Base-by-base conservation (phyloP, 2,329 filamentous ascomycete genomes). In the Penicillium italicum region DNA sequence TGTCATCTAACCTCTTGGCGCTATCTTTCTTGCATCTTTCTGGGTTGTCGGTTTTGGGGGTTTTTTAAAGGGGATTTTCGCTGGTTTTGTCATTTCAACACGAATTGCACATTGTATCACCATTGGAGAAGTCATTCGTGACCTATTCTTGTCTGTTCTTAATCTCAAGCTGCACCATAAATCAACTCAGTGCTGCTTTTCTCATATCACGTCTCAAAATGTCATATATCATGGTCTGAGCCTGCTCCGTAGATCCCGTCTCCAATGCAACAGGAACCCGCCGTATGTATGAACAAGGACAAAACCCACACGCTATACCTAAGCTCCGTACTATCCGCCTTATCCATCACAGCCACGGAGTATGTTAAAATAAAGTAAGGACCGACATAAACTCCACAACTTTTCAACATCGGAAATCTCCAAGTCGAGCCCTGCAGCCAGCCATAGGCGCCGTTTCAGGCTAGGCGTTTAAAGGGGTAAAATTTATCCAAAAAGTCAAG, bases 1-100 rank as follows among this genome's bases (percentile, higher is more conserved):
- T 55, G 41, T 55, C 14, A 30, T 33, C 24, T 22, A 44, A 38
- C 24, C 42, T 28, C 41, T 26, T 45, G 60, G 62, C 62, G 63
- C 51, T 53, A 47, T 55, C 26, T 30, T 47, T 31, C 43, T 60
- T 63, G 59, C 62, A 64, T 63, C 50, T 50, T 37, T 58, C 18
- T 55, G 44, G 58, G 55, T 50, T 54, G 54, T 61, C 24, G 44
- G 60, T 47, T 46, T 50, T 34, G 58, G 55, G 42, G 53, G 34
- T 51, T 45, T 55, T n/a, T 44, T 51, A 45, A 50, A 37, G 37
- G 53, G 49, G 34, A 51, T 55, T 33, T 50, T 36, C 37, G 33
- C 36, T 47, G 50, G 40, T 31, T 50, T 57, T 46, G 38, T 50
- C 26, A 37, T 45, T 57, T 48, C 49, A 50, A 48, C 53, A 55